These are phyloP conservation scores for Aspergillus amoenus DNA, from an alignment of 2,329 filamentous ascomycete species.

Conservation along the genomic window DNA sequence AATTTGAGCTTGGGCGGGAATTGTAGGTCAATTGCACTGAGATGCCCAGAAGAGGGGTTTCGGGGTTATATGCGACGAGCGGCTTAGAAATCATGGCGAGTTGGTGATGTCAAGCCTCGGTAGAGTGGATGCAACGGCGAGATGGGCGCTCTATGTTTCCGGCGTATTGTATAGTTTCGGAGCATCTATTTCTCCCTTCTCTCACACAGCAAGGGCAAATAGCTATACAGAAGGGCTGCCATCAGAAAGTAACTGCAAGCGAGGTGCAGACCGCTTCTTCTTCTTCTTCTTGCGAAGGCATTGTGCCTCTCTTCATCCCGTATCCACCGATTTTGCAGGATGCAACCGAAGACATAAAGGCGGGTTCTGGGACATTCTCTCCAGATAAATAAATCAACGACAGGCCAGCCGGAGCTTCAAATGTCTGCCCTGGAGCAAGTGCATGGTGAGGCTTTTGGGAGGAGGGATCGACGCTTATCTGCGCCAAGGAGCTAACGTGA, in stretches of 20 bases:
- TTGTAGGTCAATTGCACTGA: neutral
- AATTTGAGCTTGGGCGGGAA: neutral
- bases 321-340: neutral
- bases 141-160: neutral
- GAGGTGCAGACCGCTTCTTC: neutral
- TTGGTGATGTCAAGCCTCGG: conserved; percentile 6
- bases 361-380: neutral
- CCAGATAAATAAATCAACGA: neutral
- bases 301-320: neutral
- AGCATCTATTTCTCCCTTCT: neutral
- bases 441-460: neutral
- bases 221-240: no score
- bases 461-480: conserved; percentile 4
- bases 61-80: neutral
- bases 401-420: neutral
- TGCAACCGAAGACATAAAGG: neutral
- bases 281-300: neutral
- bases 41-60: neutral
- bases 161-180: neutral
- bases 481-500: conserved; percentile 6
- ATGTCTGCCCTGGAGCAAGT: no score
- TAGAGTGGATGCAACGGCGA: neutral
- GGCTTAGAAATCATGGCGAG: conserved; percentile 2
- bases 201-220: no score
- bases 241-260: neutral